Percentiles rank a stretch among this genome's conserved stretches.
These are phyloP conservation scores for Phytophthora gonapodyides DNA, from an alignment of 352 stramenopile genomes.

Conservation along the genomic window DNA sequence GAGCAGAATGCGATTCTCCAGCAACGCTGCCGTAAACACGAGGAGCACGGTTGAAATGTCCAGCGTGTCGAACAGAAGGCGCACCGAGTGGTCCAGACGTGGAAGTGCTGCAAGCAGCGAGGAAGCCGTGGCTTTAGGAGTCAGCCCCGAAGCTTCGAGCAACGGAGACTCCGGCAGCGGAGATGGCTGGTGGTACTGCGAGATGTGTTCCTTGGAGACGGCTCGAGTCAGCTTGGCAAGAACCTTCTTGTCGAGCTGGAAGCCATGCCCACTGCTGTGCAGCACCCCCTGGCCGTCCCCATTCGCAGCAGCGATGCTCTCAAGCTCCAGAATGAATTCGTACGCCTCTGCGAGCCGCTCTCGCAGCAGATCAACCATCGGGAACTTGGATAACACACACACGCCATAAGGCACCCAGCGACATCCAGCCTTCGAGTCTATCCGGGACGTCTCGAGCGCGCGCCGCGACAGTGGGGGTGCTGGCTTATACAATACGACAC, in stretches of 20 bases:
- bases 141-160: conserved; percentile 37
- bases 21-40: conserved; percentile 77
- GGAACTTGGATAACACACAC: conserved; percentile 84
- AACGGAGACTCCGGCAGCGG: conserved; percentile 41
- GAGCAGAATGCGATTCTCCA: conserved; percentile 84
- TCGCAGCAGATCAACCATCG: conserved; percentile 78
- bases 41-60: conserved; percentile 74
- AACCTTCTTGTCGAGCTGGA: conserved; percentile 80
- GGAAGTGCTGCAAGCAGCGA: conserved; percentile 57
- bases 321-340: conserved; percentile 78
- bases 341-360: conserved; percentile 82
- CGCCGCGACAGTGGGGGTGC: conserved; percentile 60
- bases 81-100: conserved; percentile 74
- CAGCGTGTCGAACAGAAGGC: conserved; percentile 81
- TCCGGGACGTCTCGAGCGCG: conserved; percentile 58
- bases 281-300: conserved; percentile 16
- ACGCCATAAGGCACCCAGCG: conserved; percentile 84
- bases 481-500: conserved; percentile 82
- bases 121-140: conserved; percentile 32
- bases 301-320: conserved; percentile 49
- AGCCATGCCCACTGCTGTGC: conserved; percentile 37
- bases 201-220: conserved; percentile 70
- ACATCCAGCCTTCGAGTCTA: conserved; percentile 49
- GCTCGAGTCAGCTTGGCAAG: conserved; percentile 74
- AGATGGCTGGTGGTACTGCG: conserved; percentile 48